These are phyloP conservation scores for Buddleja alternifolia DNA, from an alignment of 257 asterid species.

Conservation along the genomic window DNA sequence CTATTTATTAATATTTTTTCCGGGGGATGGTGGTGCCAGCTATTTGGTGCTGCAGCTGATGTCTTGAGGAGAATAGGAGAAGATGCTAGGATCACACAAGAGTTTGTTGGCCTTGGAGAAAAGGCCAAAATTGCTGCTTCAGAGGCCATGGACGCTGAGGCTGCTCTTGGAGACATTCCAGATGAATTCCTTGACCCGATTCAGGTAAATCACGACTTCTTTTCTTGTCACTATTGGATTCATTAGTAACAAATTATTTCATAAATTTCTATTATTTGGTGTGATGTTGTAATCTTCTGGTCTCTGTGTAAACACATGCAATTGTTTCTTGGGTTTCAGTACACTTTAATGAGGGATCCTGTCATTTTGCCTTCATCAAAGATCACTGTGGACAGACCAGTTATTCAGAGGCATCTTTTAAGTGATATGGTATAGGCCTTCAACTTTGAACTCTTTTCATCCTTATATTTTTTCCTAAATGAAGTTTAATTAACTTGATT, in stretches of 20 bases:
- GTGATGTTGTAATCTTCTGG: neutral
- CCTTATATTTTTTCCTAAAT: too few relatives aligned
- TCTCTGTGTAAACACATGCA: constrained; percentile 1
- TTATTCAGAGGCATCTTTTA: constrained; percentile 93
- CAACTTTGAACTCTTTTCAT: neutral
- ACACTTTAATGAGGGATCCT: constrained; percentile 93
- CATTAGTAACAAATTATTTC: neutral
- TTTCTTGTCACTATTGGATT: neutral
- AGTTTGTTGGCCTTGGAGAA: constrained; percentile 78
- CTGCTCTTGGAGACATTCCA: constrained; percentile 98
- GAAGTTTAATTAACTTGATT: neutral
- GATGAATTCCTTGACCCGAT: constrained; percentile 99
- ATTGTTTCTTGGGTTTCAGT: constrained; percentile 54
- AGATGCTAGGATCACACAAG: constrained; percentile 70
- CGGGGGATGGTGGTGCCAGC: constrained; percentile 44
- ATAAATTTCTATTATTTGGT: neutral
- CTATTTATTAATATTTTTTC: neutral
- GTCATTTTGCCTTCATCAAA: constrained; percentile 89
- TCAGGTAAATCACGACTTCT: constrained; percentile 55
- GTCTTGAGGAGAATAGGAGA: constrained; percentile 83
- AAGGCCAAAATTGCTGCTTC: constrained; percentile 81
- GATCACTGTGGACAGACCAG: constrained; percentile 79
- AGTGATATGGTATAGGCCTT: constrained; percentile 65
- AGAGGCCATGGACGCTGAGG: constrained; percentile 94
- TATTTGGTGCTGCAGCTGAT: constrained; percentile 83